Percentiles rank a stretch among this genome's conserved stretches.
Conservation (phyloP, 352 stramenopile genomes). For the Discostella stelligera region DNA sequence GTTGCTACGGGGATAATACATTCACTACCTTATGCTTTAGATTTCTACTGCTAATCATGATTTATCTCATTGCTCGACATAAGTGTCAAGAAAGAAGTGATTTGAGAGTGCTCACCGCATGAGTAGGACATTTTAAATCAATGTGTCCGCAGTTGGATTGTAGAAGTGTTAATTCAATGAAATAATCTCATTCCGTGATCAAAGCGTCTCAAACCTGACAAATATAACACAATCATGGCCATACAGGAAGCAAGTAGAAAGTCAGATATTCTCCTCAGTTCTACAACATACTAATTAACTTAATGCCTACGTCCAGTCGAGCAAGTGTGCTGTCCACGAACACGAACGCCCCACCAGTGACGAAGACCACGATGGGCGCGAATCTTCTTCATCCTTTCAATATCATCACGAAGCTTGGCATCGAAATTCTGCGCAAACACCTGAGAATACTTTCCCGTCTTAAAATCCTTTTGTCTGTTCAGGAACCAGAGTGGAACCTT, state of each 20-base stretch:
- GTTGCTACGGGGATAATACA: too few relatives aligned
- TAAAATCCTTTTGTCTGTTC: slow-evolving; percentile 99
- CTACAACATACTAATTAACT: slow-evolving; percentile 22
- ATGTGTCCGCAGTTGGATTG: too few relatives aligned
- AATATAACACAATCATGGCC: too few relatives aligned
- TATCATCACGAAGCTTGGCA: slow-evolving; percentile 98
- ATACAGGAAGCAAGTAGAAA: not conserved
- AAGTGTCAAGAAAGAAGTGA: too few relatives aligned
- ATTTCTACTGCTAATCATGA: too few relatives aligned
- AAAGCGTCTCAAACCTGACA: too few relatives aligned
- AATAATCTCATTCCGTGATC: too few relatives aligned
- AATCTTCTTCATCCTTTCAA: slow-evolving; percentile 99
- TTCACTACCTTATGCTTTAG: too few relatives aligned
- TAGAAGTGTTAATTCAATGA: too few relatives aligned
- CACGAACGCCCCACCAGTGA: slow-evolving; percentile 99
- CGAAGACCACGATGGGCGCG: slow-evolving; percentile 98
- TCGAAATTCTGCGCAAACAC: slow-evolving; percentile 97
- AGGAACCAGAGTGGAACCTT: slow-evolving; percentile 99
- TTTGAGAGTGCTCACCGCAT: too few relatives aligned
- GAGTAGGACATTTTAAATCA: too few relatives aligned
- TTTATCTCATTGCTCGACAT: too few relatives aligned
- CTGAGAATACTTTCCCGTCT: slow-evolving; percentile 99
- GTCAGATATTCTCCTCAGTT: not conserved
- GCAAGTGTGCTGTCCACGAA: slow-evolving; percentile 99
- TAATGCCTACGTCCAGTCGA: slow-evolving; percentile 93